Conservation (phyloP, 169 alveolate genomes). For the Cryptosporidium canis region DNA sequence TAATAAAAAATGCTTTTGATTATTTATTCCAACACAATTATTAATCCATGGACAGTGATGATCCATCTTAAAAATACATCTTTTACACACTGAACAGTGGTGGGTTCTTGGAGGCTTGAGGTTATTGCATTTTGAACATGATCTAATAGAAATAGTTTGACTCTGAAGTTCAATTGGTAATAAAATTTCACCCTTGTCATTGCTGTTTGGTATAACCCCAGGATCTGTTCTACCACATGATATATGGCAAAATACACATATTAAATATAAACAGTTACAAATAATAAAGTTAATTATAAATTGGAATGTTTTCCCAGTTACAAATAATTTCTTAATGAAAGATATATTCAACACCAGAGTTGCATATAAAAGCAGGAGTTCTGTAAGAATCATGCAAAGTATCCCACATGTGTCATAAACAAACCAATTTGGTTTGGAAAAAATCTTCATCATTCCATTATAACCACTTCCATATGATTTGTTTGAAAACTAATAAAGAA, state of each 20-base stretch:
- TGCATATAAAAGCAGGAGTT: constrained; percentile 40
- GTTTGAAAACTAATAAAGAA: background rate
- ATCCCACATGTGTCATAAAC: constrained; percentile 54
- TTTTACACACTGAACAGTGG: constrained; percentile 89
- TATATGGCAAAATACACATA: constrained; percentile 38
- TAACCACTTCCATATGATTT: background rate
- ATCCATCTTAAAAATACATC: constrained; percentile 88
- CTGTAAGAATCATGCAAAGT: constrained; percentile 47
- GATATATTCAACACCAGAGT: constrained; percentile 25
- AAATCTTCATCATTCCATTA: constrained; percentile 42
- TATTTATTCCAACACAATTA: constrained; percentile 91
- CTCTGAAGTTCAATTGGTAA: constrained; percentile 67
- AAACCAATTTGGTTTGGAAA: constrained; percentile 40
- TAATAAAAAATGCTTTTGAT: constrained; percentile 80
- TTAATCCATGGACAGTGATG: constrained; percentile 97
- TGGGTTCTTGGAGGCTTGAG: constrained; percentile 89
- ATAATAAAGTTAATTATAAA: constrained; percentile 9
- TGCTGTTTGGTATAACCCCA: constrained; percentile 44
- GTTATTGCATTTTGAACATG: constrained; percentile 76
- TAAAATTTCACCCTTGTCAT: constrained; percentile 41
- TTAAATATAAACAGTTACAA: constrained; percentile 17
- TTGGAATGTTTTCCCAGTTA: background rate
- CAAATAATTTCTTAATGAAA: constrained; percentile 9
- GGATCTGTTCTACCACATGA: constrained; percentile 50
- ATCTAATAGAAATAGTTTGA: constrained; percentile 37